These are phyloP conservation scores for button mushroom (Agaricus bisporus) DNA, from an alignment of 768 basidiomycete species.

Conservation along the genomic window DNA sequence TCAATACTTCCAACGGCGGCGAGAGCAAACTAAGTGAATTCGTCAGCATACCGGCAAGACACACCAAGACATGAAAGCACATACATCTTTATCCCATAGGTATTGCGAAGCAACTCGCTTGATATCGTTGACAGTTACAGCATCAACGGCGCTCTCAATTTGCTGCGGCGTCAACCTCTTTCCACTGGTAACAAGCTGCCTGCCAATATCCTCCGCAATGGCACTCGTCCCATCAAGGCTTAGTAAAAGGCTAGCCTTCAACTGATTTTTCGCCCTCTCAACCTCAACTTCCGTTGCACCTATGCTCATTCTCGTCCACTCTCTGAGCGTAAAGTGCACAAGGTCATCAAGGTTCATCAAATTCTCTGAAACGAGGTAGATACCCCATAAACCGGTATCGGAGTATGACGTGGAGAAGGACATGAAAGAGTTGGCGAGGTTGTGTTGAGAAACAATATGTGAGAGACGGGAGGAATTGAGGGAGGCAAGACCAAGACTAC, in stretches of 20 bases:
- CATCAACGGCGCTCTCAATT: conserved; percentile 89
- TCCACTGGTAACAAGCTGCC: conserved; percentile 93
- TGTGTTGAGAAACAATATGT: conserved; percentile 85
- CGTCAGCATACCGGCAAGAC: conserved; percentile 9
- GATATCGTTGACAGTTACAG: conserved; percentile 84
- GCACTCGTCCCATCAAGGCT: conserved; percentile 94
- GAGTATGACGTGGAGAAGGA: conserved; percentile 98
- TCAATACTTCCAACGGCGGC: conserved; percentile 89
- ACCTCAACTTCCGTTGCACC: conserved; percentile 81
- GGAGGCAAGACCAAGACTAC: conserved; percentile 85
- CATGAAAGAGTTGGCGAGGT: conserved; percentile 99
- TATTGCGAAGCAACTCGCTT: conserved; percentile 94
- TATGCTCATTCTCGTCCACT: conserved; percentile 94
- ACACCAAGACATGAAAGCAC: conserved; percentile 20
- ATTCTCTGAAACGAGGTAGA: conserved; percentile 96
- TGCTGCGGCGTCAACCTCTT: conserved; percentile 86
- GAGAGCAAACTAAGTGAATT: conserved; percentile 43
- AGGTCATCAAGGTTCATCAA: conserved; percentile 89
- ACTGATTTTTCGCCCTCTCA: conserved; percentile 96
- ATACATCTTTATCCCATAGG: conserved; percentile 92
- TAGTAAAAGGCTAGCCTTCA: conserved; percentile 90
- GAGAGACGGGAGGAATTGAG: conserved; percentile 88
- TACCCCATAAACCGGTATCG: conserved; percentile 98
- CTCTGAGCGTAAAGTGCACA: conserved; percentile 87
- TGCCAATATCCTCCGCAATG: conserved; percentile 96